Base-by-base conservation (phyloP, 768 basidiomycete genomes). In the Rhodosporidiobolus odoratus region DNA sequence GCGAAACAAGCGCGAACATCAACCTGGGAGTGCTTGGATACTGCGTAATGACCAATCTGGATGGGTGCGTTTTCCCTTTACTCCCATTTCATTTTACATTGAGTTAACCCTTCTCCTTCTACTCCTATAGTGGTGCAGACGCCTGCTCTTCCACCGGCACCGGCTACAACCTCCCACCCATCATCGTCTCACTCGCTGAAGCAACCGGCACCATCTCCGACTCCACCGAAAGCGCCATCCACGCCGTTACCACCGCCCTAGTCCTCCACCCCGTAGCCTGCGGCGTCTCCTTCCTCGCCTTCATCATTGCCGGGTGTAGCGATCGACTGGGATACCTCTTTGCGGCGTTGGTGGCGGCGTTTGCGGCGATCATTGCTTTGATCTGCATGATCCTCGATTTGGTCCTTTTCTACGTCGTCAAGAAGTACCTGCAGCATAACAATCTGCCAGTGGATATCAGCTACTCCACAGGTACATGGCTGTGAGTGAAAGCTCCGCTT, bases 251-350 rank as follows among this genome's bases (percentile, higher is more conserved):
- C 32, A 77, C 76, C n/a, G 78, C 76, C 7, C 64, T 80, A 45
- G 73, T 80, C 68, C 66, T 80, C 5, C 79, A 80, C 60, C 79
- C 79, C 17, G 75, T 80, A 62, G 78, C 78, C 3, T 54, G 73
- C 9, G 80, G 78, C 40, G 56, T 80, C 45, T 68, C 79, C 2
- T 78, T 78, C 69, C 58, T 80, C 45, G 77, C 79, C 0, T 78
- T 79, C 75, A 68, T 80, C 68, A 71, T 79, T 62, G 79, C 80
- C 9, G 71, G 77, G 27, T 68, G 69, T 56, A 77, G 78, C 10
- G 72, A 77, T 66, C 74, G 71, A 23, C 45, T 80, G 59, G 80
- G 80, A 1, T 80, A 76, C 77, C 65, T 80, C 60, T 78, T 76
- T 71, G 76, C 79, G 23, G 63, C 77, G 25, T 40, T 80, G 19